These are phyloP conservation scores for Teratosphaeria zuluensis DNA, from an alignment of 2,329 filamentous ascomycete genomes.

Conservation along the genomic window DNA sequence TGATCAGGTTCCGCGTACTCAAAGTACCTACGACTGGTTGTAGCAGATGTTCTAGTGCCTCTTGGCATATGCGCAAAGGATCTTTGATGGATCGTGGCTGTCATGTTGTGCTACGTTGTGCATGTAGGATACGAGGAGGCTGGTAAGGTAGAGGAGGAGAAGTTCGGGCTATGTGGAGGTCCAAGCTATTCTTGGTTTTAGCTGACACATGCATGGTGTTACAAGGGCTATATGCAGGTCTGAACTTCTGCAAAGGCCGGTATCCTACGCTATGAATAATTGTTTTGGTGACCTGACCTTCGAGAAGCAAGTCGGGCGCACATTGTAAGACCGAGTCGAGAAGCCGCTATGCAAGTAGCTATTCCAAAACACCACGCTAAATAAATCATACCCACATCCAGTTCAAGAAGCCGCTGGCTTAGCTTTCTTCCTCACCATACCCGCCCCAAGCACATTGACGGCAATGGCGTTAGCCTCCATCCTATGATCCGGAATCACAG, in stretches of 20 bases:
- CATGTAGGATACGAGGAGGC: neutral
- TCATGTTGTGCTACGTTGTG: neutral
- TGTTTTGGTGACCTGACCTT: too few species aligned
- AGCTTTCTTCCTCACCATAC: constrained; percentile 49
- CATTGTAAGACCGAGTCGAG: too few species aligned
- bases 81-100: neutral
- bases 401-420: constrained; percentile 27
- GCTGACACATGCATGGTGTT: too few species aligned
- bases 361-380: neutral
- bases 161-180: neutral
- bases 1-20: neutral
- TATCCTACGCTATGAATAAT: too few species aligned
- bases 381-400: neutral
- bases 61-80: neutral
- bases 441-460: constrained; percentile 42
- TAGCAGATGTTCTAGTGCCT: neutral
- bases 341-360: too few species aligned
- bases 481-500: neutral
- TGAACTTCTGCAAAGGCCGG: too few species aligned
- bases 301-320: too few species aligned
- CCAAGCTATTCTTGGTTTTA: too few species aligned
- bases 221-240: too few species aligned
- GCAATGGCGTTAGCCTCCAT: neutral
- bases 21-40: neutral
- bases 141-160: neutral